Evolutionary conservation across 2,329 filamentous ascomycete genomes (phyloP), one percentile per base, ranked within the genome.

Genomic region (Exophiala mesophila): DNA sequence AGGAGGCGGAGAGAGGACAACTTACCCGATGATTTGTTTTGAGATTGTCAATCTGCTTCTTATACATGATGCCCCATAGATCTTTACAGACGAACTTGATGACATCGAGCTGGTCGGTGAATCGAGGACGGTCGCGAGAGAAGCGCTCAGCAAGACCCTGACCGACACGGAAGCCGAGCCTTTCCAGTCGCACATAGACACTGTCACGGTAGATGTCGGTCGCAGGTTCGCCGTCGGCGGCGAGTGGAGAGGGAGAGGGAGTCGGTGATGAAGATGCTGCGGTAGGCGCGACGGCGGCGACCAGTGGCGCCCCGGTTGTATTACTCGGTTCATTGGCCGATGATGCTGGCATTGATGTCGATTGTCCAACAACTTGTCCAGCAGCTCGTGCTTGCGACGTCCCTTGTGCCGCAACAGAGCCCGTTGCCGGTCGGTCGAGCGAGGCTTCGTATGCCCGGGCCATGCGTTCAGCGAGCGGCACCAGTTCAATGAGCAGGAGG

Each of bases 51-150:
- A 98, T 87, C 64, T 97, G 94, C 68, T 98, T 98, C 62, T 86
- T 78, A 66, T 96, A 98, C 12, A 96, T 78, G 15, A 97, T 74
- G 23, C 81, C 88, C 92, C 92, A 98, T 32, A 98, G 74, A 64
- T 98, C 92, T 71, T 98, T 98, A 77, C 92, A 98, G 36, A 98
- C 74, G 60, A 98, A 97, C 64, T 98, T 98, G 63, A 98, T 98
- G 36, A 89, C 85, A 61, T 97, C 92, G 30, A 98, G 78, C 3
- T 89, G 89, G 57, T 95, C 88, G 49, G 83, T 86, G 61, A 96
- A 94, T 36, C 88, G 85, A 29, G 90, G 88, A 38, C 88, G 77
- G 62, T 94, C 85, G 59, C 49, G 44, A 39, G 50, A 53, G 41
- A 55, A 56, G 87, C 89, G 77, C 68, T 98, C 92, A 15, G 89